phyloP scores from a whole-genome alignment of 352 stramenopile genomes.

The Globisporangium parvum region DNA sequence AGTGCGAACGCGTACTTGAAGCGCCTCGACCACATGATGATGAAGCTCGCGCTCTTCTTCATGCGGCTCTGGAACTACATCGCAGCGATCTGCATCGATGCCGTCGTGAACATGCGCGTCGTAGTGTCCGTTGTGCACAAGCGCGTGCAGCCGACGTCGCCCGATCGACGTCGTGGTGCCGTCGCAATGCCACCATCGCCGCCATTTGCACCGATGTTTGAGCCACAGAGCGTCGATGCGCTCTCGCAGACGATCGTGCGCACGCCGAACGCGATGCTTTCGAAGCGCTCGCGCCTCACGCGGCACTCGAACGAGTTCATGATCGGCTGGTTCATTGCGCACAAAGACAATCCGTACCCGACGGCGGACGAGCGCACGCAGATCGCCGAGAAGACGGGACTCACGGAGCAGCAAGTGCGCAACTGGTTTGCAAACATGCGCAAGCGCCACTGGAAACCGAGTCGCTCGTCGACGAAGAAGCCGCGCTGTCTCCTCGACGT shows the following conservation, averaged over 20 bases:
- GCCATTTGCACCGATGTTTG: slow-evolving; percentile 26
- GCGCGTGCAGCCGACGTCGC: slow-evolving; percentile 1
- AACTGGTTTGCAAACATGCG: slow-evolving; percentile 90
- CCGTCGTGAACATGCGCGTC: slow-evolving; percentile 28
- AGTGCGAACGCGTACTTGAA: slow-evolving; percentile 10
- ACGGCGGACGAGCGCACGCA: slow-evolving; percentile 50
- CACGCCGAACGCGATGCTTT: slow-evolving; percentile 4
- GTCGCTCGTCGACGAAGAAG: slow-evolving; percentile 55
- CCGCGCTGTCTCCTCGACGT: slow-evolving; percentile 74
- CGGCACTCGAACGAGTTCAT: slow-evolving; percentile 82
- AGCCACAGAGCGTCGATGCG: slow-evolving; percentile 30
- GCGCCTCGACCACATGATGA: slow-evolving; percentile 39
- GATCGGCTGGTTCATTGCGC: slow-evolving; percentile 79
- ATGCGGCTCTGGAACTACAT: slow-evolving; percentile 52
- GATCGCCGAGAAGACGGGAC: slow-evolving; percentile 60
- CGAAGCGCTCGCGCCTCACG: slow-evolving; percentile 53
- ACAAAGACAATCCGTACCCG: slow-evolving; percentile 83
- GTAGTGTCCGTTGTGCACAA: slow-evolving; percentile 18
- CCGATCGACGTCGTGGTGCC: slow-evolving; percentile 17
- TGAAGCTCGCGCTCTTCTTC: slow-evolving; percentile 52
- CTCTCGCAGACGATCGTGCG: slow-evolving; percentile 30
- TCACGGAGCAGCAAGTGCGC: slow-evolving; percentile 79
- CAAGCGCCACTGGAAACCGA: slow-evolving; percentile 87
- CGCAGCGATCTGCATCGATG: slow-evolving; percentile 29
- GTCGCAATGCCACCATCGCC: slow-evolving; percentile 14